Evolutionary conservation across 2,329 filamentous ascomycete species (phyloP).

Genomic region (Emmonsiellopsis sp.): DNA sequence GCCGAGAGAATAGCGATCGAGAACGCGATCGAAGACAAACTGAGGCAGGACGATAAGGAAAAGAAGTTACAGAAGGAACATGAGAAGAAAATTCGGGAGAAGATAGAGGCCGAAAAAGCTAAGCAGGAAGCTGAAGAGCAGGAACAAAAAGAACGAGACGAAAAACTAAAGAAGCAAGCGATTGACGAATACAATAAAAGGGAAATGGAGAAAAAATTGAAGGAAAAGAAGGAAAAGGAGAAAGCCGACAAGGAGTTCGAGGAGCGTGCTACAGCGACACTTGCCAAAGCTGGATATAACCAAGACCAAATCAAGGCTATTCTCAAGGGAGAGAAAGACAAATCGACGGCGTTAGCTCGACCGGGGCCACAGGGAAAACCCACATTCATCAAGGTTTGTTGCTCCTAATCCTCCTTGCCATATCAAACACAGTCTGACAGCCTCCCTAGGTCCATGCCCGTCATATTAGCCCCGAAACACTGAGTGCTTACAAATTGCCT

Average conservation of each 20-base stretch:
- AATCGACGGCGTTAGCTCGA: constrained; percentile 16
- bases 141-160: constrained; percentile 15
- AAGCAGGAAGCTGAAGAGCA: constrained; percentile 28
- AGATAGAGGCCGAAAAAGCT: constrained; percentile 22
- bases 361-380: constrained; percentile 11
- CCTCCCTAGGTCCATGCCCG: constrained; percentile 34
- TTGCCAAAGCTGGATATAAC: constrained; percentile 25
- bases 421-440: neutral
- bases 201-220: constrained; percentile 39
- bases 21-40: constrained; percentile 16
- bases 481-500: constrained; percentile 35
- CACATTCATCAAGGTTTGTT: constrained; percentile 36
- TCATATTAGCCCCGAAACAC: constrained; percentile 36
- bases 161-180: constrained; percentile 40
- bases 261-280: constrained; percentile 28
- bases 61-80: constrained; percentile 31
- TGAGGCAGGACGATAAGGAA: constrained; percentile 19
- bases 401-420: neutral
- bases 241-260: constrained; percentile 43
- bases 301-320: constrained; percentile 35
- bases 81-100: constrained; percentile 37
- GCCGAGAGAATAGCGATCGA: constrained; percentile 13
- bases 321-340: constrained; percentile 19
- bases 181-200: constrained; percentile 44
- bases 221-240: constrained; percentile 41